Base-by-base conservation (phyloP, 2,329 filamentous ascomycete genomes). In the Aureobasidium sp. region DNA sequence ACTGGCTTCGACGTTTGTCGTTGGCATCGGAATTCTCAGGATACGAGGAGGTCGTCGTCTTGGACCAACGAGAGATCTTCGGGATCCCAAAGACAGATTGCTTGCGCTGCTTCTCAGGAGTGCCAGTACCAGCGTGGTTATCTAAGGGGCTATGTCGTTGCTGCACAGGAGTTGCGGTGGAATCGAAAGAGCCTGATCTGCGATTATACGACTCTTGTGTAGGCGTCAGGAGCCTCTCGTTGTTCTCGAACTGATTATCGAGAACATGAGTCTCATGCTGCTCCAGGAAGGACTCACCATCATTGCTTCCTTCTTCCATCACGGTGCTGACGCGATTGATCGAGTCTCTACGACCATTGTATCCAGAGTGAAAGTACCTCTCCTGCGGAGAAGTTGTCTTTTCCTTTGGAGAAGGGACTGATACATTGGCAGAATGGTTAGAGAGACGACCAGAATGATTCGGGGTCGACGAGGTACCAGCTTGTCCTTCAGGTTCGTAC, bases 51-150 rank as follows among this genome's bases (percentile, higher is more conserved):
- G 92, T 84, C 0, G 94, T 99, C 2, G 93, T 97, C 77, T 95
- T 94, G 0, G 93, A 97, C 94, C 94, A 99, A 47, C 94, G 85
- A 6, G 94, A 97, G 65, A 96, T 92, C 78, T 96, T 97, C 27
- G 92, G 91, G 65, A 78, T 75, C 53, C 76, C 76, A 62, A 96
- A 89, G 80, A 86, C 80, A 0, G 89, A 90, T 0, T 95, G 89
- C 77, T 96, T 97, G 74, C 89, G 90, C 65, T 84, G 83, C 75
- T 89, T 91, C 6, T 90, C 87, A 9, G 90, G 87, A 1, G 84
- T 86, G 71, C 65, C 64, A 63, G 71, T 32, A 66, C 70, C 61
- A 65, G 71, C 65, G 17, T 50, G 32, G n/a, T 2, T 15, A 8
- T 29, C 50, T 17, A 27, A 56, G 1, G 50, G 41, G 26, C 60